Conservation (phyloP, 768 basidiomycete species). For the Boletus pseudo-olivaceus region DNA sequence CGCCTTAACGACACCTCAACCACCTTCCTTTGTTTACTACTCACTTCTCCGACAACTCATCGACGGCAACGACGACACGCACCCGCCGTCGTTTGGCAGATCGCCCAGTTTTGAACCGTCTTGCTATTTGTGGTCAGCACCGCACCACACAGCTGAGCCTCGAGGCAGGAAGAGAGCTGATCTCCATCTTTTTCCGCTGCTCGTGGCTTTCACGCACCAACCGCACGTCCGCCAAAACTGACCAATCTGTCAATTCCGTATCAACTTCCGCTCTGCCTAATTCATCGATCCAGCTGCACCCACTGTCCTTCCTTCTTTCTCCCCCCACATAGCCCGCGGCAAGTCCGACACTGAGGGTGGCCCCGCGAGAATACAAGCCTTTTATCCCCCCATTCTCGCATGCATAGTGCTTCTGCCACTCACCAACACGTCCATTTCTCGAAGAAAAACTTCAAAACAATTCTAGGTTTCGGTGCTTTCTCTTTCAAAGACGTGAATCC, state of each 20-base stretch:
- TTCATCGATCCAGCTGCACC: conserved; percentile 27
- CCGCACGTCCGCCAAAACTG: conserved; percentile 31
- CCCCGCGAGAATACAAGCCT: conserved; percentile 26
- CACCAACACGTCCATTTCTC: conserved; percentile 33
- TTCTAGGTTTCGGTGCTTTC: conserved; percentile 41
- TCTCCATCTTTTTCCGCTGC: conserved; percentile 29
- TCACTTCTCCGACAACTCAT: conserved; percentile 1
- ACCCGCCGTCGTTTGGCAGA: conserved; percentile 3
- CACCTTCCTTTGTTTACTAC: conserved; percentile 15
- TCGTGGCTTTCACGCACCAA: conserved; percentile 35
- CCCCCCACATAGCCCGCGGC: conserved; percentile 26
- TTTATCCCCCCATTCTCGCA: conserved; percentile 31
- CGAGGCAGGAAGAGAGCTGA: conserved; percentile 27
- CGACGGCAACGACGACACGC: conserved; percentile 2
- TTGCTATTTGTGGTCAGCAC: conserved; percentile 23
- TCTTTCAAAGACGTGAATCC: conserved; percentile 37
- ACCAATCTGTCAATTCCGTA: conserved; percentile 27
- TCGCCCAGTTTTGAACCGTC: conserved; percentile 12
- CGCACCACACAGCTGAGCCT: conserved; percentile 23
- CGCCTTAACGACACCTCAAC: conserved; percentile 21
- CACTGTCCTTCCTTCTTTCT: conserved; percentile 25
- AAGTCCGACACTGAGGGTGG: conserved; percentile 23
- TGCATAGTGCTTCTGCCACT: conserved; percentile 42
- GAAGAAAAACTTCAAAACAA: conserved; percentile 48
- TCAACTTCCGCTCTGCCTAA: conserved; percentile 29